phyloP scores from a whole-genome alignment of 1,139 yeast species.

The Pichia sorboxylosa region DNA sequence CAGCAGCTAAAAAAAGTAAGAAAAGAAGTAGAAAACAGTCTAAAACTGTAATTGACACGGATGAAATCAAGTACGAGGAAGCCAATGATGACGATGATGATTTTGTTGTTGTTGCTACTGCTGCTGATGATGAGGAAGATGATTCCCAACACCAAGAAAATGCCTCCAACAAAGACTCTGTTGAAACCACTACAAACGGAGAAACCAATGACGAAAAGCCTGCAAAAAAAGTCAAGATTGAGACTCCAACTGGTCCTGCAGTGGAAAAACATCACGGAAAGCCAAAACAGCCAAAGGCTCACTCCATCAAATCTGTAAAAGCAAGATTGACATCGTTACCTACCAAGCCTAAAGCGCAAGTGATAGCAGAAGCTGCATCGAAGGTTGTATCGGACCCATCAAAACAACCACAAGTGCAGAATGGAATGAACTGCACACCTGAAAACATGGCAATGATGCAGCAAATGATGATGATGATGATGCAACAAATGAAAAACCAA shows the following conservation, averaged over 20 bases:
- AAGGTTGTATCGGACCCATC: background rate
- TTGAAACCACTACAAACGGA: background rate
- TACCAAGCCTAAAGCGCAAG: slow-evolving; percentile 1
- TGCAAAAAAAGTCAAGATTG: background rate
- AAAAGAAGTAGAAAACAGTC: slow-evolving; percentile 33
- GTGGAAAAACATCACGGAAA: background rate
- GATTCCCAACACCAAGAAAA: slow-evolving; percentile 5
- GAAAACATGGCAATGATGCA: slow-evolving; percentile 10
- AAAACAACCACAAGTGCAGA: background rate
- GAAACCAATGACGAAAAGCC: background rate
- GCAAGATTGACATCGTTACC: slow-evolving; percentile 20
- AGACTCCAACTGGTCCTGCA: background rate
- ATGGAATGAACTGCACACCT: background rate
- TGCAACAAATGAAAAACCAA: slow-evolving; percentile 3
- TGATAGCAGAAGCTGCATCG: background rate
- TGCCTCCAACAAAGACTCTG: background rate
- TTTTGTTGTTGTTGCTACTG: no score
- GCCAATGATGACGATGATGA: background rate
- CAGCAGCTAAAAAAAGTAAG: slow-evolving; percentile 46
- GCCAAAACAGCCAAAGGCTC: slow-evolving; percentile 3
- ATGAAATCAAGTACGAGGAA: slow-evolving; percentile 12
- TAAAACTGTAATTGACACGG: background rate
- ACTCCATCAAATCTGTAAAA: slow-evolving; percentile 12
- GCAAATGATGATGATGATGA: slow-evolving; percentile 11
- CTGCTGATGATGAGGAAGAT: slow-evolving; percentile 12